phyloP scores from a whole-genome alignment of 129 eudicot species.

The Pseudognaphalium luteoalbum region DNA sequence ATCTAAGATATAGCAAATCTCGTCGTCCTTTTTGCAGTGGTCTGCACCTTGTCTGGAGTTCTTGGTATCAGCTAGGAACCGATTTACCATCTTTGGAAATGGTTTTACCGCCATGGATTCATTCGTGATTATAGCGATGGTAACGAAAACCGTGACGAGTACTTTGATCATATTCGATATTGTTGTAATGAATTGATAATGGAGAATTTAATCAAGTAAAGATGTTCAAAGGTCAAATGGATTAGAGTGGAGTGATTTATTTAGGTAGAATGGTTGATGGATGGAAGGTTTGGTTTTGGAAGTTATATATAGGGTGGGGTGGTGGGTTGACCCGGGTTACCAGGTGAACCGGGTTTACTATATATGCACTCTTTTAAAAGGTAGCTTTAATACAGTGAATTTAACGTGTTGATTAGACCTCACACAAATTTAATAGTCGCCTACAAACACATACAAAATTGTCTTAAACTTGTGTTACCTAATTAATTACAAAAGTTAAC shows the following conservation, averaged over 20 bases:
- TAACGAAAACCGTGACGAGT: background rate
- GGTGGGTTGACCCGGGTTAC: slow-evolving; percentile 1
- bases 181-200: background rate
- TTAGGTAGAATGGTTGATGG: background rate
- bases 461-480: too few relatives aligned
- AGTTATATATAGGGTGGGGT: background rate
- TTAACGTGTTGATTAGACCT: too few relatives aligned
- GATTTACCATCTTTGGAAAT: background rate
- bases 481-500: too few relatives aligned
- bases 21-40: background rate
- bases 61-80: background rate
- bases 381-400: too few relatives aligned
- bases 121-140: background rate
- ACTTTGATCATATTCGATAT: slow-evolving; percentile 7
- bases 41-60: background rate
- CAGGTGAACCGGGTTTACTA: background rate
- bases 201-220: too few relatives aligned
- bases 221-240: too few relatives aligned
- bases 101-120: background rate
- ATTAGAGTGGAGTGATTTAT: background rate
- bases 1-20: background rate
- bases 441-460: too few relatives aligned
- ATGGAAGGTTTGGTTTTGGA: background rate
- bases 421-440: too few relatives aligned
- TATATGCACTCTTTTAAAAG: too few relatives aligned